phyloP scores from a whole-genome alignment of 768 basidiomycete species.

The Boletus pseudopeckii region DNA sequence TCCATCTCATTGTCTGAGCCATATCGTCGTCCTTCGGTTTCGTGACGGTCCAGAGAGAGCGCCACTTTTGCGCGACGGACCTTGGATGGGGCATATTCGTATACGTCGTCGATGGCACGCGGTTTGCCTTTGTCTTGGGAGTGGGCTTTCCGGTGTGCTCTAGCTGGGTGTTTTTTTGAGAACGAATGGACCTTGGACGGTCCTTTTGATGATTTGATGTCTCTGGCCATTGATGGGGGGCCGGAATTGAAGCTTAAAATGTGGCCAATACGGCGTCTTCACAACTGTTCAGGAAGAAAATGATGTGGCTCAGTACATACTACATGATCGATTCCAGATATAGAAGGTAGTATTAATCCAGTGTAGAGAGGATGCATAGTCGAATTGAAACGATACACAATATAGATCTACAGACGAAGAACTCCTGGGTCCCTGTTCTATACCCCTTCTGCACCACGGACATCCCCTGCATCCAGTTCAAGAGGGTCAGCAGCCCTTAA shows the following conservation, averaged over 20 bases:
- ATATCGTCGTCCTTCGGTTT: constrained; percentile 32
- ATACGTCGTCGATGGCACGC: constrained; percentile 48
- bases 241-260: neutral
- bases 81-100: constrained; percentile 55
- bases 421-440: neutral
- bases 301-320: constrained; percentile 9
- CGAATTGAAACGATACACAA: neutral
- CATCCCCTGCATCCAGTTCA: constrained; percentile 9
- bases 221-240: constrained; percentile 19
- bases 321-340: constrained; percentile 10
- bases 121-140: constrained; percentile 18
- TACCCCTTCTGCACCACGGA: neutral
- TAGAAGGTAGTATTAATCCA: constrained; percentile 23
- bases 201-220: constrained; percentile 14
- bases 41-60: constrained; percentile 56
- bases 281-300: constrained; percentile 7
- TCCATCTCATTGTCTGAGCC: constrained; percentile 43
- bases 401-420: constrained; percentile 13
- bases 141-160: constrained; percentile 41
- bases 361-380: neutral
- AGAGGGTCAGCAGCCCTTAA: constrained; percentile 24
- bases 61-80: constrained; percentile 49
- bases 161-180: constrained; percentile 43
- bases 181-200: neutral
- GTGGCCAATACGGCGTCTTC: neutral